Evolutionary conservation across 805 yeast species (phyloP).

Genomic region (Kregervanrija pseudodelftensis): DNA sequence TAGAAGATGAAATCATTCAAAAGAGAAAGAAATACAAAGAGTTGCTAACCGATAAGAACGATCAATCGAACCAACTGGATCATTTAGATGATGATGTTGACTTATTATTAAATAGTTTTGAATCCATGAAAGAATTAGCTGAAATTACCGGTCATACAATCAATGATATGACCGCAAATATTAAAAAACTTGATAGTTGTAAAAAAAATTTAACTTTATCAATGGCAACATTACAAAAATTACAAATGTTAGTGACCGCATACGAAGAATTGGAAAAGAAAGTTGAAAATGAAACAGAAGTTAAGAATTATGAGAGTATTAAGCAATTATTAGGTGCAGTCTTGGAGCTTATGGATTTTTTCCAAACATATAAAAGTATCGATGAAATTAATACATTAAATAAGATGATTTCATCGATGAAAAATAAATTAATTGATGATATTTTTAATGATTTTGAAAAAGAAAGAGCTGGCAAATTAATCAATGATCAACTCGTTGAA

Average conservation of each 20-base stretch:
- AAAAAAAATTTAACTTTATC: slow-evolving; percentile 78
- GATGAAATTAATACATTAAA: slow-evolving; percentile 68
- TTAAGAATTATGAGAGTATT: slow-evolving; percentile 43
- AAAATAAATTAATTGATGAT: slow-evolving; percentile 56
- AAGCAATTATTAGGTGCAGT: slow-evolving; percentile 61
- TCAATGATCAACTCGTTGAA: slow-evolving; percentile 35
- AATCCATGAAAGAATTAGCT: slow-evolving; percentile 42
- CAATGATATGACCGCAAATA: slow-evolving; percentile 64
- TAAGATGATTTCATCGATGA: slow-evolving; percentile 50
- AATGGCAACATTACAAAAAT: slow-evolving; percentile 78
- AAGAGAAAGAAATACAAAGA: slow-evolving; percentile 31
- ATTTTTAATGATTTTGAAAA: slow-evolving; percentile 68
- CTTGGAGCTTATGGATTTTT: slow-evolving; percentile 61
- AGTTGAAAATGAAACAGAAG: slow-evolving; percentile 26
- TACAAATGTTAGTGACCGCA: slow-evolving; percentile 80
- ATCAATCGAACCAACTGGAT: slow-evolving; percentile 18
- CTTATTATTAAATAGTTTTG: slow-evolving; percentile 37
- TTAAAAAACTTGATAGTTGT: slow-evolving; percentile 71
- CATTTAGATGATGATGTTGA: slow-evolving; percentile 30
- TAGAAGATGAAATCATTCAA: slow-evolving; percentile 38
- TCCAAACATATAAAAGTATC: slow-evolving; percentile 75
- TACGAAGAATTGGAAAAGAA: slow-evolving; percentile 50
- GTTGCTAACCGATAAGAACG: slow-evolving; percentile 13
- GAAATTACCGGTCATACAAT: slow-evolving; percentile 53
- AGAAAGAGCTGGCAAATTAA: slow-evolving; percentile 32